Evolutionary conservation across 139 green algal species (phyloP), one percentile per base, ranked within the genome.

Genomic region (Nannochloris sp.): DNA sequence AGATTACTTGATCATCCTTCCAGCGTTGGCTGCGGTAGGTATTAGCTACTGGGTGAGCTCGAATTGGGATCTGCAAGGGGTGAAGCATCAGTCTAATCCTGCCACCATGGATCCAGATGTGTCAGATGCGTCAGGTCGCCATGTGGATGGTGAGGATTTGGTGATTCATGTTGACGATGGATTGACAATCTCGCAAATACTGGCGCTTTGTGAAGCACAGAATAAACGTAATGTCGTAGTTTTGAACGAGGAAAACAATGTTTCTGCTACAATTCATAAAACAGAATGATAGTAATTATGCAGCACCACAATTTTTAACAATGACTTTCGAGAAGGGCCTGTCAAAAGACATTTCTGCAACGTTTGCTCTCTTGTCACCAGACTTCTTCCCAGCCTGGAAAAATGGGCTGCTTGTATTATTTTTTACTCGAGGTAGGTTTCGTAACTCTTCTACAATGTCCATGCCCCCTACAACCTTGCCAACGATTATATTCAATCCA

Each of bases 1-100:
- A 1, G 85, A 94, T 56, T 92, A 93, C 55, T 66, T 73, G 44
- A 83, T 89, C 67, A 79, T 94, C 10, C 23, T 94, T 8, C 87
- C 87, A 29, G 80, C 85, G 11, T 79, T 94, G 48, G 84, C 48
- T 4, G 78, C 83, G 4, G 86, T 93, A 19, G 82, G 81, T 60
- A 72, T 89, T 43, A 71, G 63, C 48, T 83, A 70, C 48, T 84
- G 72, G 75, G 64, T 72, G 2, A 58, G 31, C 11, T 73, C 70
- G 14, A 44, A 68, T 34, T 34, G 19, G 50, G 64, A 51, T 49
- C 27, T 12, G 60, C 25, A 21, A 57, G 60, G 3, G 34, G 44
- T 29, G 44, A 43, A 37, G 57, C 70, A n/a, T 44, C 70, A 11
- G 24, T 43, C 12, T 40, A 9, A 40, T 40, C 34, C 34, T 40